Evolutionary conservation across 495 filamentous ascomycete genomes (phyloP).

Genomic region (Jackrogersella minutella): DNA sequence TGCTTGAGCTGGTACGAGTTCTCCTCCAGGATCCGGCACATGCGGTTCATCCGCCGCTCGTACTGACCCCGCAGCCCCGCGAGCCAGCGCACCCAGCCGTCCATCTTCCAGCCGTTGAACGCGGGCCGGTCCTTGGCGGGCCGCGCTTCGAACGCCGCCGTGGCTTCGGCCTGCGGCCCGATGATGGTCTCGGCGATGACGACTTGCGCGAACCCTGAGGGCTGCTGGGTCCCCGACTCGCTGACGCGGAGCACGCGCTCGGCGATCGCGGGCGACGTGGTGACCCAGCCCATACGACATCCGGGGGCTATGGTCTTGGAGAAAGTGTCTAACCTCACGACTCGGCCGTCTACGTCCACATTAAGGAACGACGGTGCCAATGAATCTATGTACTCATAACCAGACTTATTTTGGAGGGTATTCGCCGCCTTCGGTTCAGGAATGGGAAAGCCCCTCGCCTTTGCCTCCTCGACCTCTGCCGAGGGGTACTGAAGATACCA

Average conservation of each 20-base stretch:
- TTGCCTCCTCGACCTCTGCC: constrained; percentile 59
- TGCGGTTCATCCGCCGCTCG: constrained; percentile 79
- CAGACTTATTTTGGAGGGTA: constrained; percentile 63
- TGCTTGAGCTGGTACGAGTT: constrained; percentile 67
- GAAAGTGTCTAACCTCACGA: constrained; percentile 84
- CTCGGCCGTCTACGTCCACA: constrained; percentile 83
- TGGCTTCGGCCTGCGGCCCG: constrained; percentile 63
- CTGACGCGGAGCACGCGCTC: constrained; percentile 74
- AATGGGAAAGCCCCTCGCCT: constrained; percentile 47
- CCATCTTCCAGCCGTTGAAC: constrained; percentile 74
- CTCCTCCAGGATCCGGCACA: constrained; percentile 74
- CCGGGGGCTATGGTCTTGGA: constrained; percentile 85
- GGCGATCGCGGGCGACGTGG: constrained; percentile 76
- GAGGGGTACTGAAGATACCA: constrained; percentile 93
- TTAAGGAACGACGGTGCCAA: constrained; percentile 78
- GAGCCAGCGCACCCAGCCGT: constrained; percentile 91
- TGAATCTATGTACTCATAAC: constrained; percentile 81
- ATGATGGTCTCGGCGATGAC: constrained; percentile 81
- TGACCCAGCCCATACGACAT: constrained; percentile 84
- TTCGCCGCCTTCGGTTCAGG: constrained; percentile 34
- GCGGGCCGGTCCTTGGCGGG: constrained; percentile 36
- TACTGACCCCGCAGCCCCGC: constrained; percentile 81
- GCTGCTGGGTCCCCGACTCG: constrained; percentile 75
- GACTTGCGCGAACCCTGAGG: constrained; percentile 85
- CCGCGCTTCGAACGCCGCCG: constrained; percentile 45